phyloP scores from a whole-genome alignment of 176 grass and related monocot genomes.

The Juncus effusus region DNA sequence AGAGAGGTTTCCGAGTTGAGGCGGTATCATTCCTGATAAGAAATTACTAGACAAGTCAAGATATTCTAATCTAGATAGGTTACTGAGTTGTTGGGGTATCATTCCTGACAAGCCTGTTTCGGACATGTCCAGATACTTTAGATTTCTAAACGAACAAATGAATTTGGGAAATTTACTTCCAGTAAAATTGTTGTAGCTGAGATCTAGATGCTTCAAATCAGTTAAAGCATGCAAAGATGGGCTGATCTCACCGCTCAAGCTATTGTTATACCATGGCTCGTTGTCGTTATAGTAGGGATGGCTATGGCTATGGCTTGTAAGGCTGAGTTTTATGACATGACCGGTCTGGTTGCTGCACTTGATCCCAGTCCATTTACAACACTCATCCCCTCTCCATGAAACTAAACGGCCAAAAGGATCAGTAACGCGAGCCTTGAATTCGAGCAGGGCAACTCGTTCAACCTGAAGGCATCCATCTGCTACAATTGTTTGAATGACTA shows the following conservation, averaged over 20 bases:
- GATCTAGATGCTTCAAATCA: slow-evolving; percentile 17
- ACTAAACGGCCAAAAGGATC: background rate
- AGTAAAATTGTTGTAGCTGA: slow-evolving; percentile 28
- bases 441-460: slow-evolving; percentile 31
- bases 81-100: slow-evolving; percentile 32
- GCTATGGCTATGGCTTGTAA: background rate
- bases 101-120: background rate
- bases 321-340: slow-evolving; percentile 2
- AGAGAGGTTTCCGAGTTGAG: slow-evolving; percentile 35
- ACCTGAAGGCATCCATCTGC: background rate
- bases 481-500: background rate
- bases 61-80: slow-evolving; percentile 26
- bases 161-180: slow-evolving; percentile 9
- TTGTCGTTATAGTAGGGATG: no score
- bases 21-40: slow-evolving; percentile 4
- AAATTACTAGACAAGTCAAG: slow-evolving; percentile 12
- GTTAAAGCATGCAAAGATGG: slow-evolving; percentile 25
- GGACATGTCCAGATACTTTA: slow-evolving; percentile 30
- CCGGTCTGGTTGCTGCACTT: slow-evolving; percentile 28
- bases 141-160: slow-evolving; percentile 8
- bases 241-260: slow-evolving; percentile 28
- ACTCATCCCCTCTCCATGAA: slow-evolving; percentile 30
- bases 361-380: slow-evolving; percentile 30
- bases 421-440: slow-evolving; percentile 25
- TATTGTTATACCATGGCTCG: background rate